These are phyloP conservation scores for Gleditsia sinensis DNA, from an alignment of 306 rosid genomes.

Conservation along the genomic window DNA sequence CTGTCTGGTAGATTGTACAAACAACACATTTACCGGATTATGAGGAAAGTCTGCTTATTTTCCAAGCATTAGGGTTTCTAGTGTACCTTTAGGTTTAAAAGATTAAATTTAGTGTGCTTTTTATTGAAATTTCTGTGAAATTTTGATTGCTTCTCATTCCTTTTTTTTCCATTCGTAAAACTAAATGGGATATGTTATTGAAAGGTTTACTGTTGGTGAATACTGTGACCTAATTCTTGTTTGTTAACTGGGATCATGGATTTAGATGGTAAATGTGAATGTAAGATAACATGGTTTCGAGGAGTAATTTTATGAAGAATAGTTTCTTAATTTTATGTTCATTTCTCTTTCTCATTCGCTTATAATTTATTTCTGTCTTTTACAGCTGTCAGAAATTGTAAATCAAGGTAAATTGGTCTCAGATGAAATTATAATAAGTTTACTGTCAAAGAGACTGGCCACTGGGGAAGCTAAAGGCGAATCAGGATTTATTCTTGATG, in stretches of 20 bases:
- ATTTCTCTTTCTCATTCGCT: neutral
- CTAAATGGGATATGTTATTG: neutral
- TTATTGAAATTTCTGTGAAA: neutral
- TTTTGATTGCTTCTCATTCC: constrained; percentile 1
- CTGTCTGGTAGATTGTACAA: constrained; percentile 1
- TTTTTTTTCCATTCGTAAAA: neutral
- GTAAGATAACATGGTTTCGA: constrained; percentile 14
- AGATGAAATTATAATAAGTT: constrained; percentile 79
- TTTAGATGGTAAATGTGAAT: constrained; percentile 5
- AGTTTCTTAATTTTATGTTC: constrained; percentile 17
- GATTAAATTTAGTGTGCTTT: neutral
- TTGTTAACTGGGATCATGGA: constrained; percentile 14
- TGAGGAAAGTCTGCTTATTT: neutral
- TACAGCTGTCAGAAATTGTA: constrained; percentile 90
- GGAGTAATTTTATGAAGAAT: neutral
- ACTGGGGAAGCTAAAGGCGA: constrained; percentile 78
- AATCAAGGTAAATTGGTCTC: constrained; percentile 91
- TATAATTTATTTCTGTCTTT: constrained; percentile 13
- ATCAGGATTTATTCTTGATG: constrained; percentile 93
- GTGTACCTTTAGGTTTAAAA: neutral
- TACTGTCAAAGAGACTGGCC: constrained; percentile 80
- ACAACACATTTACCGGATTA: neutral
- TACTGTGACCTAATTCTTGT: neutral
- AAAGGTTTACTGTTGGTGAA: neutral
- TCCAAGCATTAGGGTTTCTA: neutral